phyloP scores from a whole-genome alignment of 2,329 filamentous ascomycete genomes.

The Pseudohalonectria lignicola region DNA sequence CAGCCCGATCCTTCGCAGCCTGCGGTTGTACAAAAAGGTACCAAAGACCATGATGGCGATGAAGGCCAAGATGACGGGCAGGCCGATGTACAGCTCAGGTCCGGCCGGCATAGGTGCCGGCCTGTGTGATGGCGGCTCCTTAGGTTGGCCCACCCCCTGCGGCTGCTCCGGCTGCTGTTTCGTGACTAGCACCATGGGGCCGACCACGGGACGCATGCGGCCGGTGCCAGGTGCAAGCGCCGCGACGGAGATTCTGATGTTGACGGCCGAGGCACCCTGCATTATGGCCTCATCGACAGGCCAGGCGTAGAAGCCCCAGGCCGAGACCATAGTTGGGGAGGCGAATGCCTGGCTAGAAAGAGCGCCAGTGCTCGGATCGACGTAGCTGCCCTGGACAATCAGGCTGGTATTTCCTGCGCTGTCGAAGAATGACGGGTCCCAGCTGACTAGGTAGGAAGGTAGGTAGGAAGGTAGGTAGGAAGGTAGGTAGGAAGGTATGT shows the following conservation, averaged over 20 bases:
- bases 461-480: too few species aligned
- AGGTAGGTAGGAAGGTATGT: too few species aligned
- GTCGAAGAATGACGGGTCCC: constrained; percentile 42
- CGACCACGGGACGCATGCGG: constrained; percentile 19
- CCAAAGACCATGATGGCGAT: constrained; percentile 38
- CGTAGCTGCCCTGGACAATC: constrained; percentile 23
- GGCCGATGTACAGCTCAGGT: constrained; percentile 37
- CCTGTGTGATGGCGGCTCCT: too few species aligned
- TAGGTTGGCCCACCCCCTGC: too few species aligned
- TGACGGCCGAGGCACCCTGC: constrained; percentile 23
- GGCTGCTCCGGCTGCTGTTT: constrained; percentile 20
- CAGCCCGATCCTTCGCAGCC: constrained; percentile 35
- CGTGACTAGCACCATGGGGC: constrained; percentile 30
- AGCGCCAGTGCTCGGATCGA: constrained; percentile 23
- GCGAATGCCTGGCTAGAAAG: constrained; percentile 18
- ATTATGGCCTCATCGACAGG: constrained; percentile 26
- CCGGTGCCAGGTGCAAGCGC: constrained; percentile 19
- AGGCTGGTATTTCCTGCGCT: constrained; percentile 27
- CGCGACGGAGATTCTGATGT: constrained; percentile 36
- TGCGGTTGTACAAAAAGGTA: constrained; percentile 44
- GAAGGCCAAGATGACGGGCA: constrained; percentile 38
- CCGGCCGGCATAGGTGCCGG: constrained; percentile 20
- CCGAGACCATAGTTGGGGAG: constrained; percentile 22
- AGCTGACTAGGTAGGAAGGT: too few species aligned
- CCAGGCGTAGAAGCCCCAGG: constrained; percentile 37